Base-by-base conservation (phyloP, 2,329 filamentous ascomycete genomes). In the Xylaria sp. region DNA sequence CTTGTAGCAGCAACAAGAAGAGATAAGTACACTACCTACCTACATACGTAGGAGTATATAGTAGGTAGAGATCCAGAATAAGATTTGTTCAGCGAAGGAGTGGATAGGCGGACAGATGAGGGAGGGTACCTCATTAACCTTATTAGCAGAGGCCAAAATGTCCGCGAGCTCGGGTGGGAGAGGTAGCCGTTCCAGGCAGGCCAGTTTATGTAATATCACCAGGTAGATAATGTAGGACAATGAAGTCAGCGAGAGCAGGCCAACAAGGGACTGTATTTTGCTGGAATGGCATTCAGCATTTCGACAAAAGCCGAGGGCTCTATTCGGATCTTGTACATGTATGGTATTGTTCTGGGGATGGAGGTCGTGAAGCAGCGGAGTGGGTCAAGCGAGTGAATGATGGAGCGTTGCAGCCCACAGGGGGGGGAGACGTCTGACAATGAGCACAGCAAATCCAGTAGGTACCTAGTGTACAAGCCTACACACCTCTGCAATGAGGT, bases 321-420 rank as follows among this genome's bases (percentile, higher is more conserved):
- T 22, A 13, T 45, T 22, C 10, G 20, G 42, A 22, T 3, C n/a
- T 11, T 7, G 29, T 31, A 31, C n/a, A 7, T 44, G 7, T 25
- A 45, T 45, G 42, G 11, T 25, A 33, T 61, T 53, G 9, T 53
- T 31, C 36, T 51, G 20, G 25, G 9, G 57, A 50, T 60, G 25
- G 45, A 63, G 38, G 51, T 42, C 39, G 5, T 59, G 44, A 49
- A 59, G 56, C 56, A 59, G 42, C 27, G 27, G 29, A 31, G 55
- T 50, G 42, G 56, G 33, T 59, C 56, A 27, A 59, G 56, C 15
- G 29, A 59, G 44, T 59, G 31, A 10, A 36, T 47, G 29, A 56
- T 54, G 54, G 55, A 58, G 55, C 29, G 54, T 57, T 57, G 27
- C 54, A 57, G 54, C 27, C 25, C 33, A 47, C 42, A 36, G 55